Evolutionary conservation across 495 filamentous ascomycete species (phyloP).

Genomic region (Aspergillus nidulans): DNA sequence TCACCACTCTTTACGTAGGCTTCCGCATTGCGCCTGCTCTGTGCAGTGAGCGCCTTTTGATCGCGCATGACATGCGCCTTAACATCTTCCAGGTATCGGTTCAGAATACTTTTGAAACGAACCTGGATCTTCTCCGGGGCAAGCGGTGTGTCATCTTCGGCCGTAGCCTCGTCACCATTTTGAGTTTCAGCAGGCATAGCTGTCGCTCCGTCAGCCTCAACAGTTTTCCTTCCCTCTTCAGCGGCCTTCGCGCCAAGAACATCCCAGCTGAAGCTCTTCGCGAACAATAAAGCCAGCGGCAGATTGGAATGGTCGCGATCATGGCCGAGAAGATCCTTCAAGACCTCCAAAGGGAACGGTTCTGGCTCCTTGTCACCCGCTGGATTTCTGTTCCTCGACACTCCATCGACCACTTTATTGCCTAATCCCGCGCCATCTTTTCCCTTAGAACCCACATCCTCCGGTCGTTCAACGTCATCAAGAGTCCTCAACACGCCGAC

Average conservation of each 20-base stretch:
- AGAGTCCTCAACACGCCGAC: slow-evolving; percentile 81
- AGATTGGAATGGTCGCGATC: slow-evolving; percentile 90
- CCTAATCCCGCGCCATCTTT: slow-evolving; percentile 51
- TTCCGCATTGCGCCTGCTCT: slow-evolving; percentile 91
- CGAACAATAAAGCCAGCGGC: slow-evolving; percentile 86
- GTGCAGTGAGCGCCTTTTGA: slow-evolving; percentile 75
- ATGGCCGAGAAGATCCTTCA: slow-evolving; percentile 92
- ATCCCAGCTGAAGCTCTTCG: slow-evolving; percentile 96
- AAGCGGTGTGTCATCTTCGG: slow-evolving; percentile 64
- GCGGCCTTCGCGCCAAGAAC: slow-evolving; percentile 71
- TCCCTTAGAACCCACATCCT: slow-evolving; percentile 68
- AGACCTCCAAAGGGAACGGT: slow-evolving; percentile 89
- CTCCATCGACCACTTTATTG: slow-evolving; percentile 53
- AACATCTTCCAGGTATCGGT: slow-evolving; percentile 89
- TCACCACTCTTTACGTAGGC: slow-evolving; percentile 98
- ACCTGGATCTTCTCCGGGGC: slow-evolving; percentile 71
- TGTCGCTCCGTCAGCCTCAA: slow-evolving; percentile 80
- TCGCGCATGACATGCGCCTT: slow-evolving; percentile 84
- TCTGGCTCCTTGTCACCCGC: slow-evolving; percentile 51
- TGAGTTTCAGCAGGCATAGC: slow-evolving; percentile 48
- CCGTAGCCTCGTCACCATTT: slow-evolving; percentile 35
- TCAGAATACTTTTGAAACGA: slow-evolving; percentile 82
- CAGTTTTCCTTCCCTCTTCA: slow-evolving; percentile 73
- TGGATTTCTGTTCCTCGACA: slow-evolving; percentile 38
- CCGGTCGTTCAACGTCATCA: slow-evolving; percentile 81